Conservation (phyloP, 352 stramenopile species). For the Phytophthora megakarya region DNA sequence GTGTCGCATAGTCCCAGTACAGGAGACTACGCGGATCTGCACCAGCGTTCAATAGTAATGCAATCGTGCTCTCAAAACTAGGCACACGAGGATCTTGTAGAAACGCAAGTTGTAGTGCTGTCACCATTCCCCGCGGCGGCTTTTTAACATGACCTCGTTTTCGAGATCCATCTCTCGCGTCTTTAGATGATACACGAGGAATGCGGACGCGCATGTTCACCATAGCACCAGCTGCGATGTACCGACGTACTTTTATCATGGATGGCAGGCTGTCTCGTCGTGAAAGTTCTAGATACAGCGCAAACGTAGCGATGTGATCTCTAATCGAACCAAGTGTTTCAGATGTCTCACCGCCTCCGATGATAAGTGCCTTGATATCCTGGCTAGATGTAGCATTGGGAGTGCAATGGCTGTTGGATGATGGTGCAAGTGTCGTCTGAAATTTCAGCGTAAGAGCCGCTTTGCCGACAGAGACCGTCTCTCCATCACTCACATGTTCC, state of each 20-base stretch:
- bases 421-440: constrained; percentile 34
- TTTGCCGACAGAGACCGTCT: constrained; percentile 36
- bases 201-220: constrained; percentile 54
- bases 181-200: constrained; percentile 28
- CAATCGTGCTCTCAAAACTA: constrained; percentile 42
- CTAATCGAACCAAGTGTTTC: constrained; percentile 40
- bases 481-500: constrained; percentile 55
- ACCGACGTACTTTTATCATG: constrained; percentile 43
- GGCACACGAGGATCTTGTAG: constrained; percentile 31
- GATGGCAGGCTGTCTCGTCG: constrained; percentile 42
- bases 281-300: constrained; percentile 53
- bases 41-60: constrained; percentile 46
- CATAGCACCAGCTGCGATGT: constrained; percentile 54
- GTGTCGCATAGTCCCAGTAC: constrained; percentile 63
- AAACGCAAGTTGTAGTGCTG: constrained; percentile 63
- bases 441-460: constrained; percentile 63
- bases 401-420: constrained; percentile 27
- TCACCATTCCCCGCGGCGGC: constrained; percentile 33
- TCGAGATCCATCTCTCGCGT: constrained; percentile 19
- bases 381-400: constrained; percentile 27
- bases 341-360: constrained; percentile 50
- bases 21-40: constrained; percentile 53
- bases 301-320: constrained; percentile 60
- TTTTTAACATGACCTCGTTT: constrained; percentile 26
- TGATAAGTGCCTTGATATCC: constrained; percentile 56